These are phyloP conservation scores for Fusarium floridanum DNA, from an alignment of 2,329 filamentous ascomycete genomes.

Conservation along the genomic window DNA sequence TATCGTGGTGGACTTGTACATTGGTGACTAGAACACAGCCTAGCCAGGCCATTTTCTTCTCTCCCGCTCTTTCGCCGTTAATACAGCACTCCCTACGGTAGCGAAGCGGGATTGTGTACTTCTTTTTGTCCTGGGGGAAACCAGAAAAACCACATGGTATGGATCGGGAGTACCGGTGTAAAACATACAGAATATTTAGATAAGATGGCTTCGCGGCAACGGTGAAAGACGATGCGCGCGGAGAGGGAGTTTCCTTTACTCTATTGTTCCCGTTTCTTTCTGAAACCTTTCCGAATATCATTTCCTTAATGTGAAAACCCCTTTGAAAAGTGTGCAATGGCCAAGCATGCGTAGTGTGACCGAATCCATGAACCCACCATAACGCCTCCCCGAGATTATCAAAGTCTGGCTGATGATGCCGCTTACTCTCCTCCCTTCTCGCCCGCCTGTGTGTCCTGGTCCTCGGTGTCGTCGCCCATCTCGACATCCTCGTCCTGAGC, in stretches of 20 bases:
- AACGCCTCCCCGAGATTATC: conserved; percentile 40
- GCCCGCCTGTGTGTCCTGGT: conserved; percentile 53
- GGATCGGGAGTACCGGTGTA: conserved; percentile 32
- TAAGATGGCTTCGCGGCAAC: conserved; percentile 42
- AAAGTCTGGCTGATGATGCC: conserved; percentile 3
- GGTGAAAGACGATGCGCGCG: conserved; percentile 20
- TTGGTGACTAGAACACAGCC: conserved; percentile 47
- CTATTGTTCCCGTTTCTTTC: conserved; percentile 12
- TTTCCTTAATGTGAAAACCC: conserved; percentile 22
- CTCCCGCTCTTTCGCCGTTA: not conserved
- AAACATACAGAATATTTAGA: conserved; percentile 39
- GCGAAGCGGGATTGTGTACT: conserved; percentile 19
- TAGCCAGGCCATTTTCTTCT: not conserved
- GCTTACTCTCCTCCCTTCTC: conserved; percentile 52
- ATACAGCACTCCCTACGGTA: conserved; percentile 10
- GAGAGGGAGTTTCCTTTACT: conserved; percentile 17
- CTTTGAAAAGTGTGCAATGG: conserved; percentile 27
- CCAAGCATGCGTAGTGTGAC: conserved; percentile 21
- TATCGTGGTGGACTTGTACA: conserved; percentile 94
- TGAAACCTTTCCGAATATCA: conserved; percentile 22
- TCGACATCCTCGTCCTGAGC: conserved; percentile 63
- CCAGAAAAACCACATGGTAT: not conserved
- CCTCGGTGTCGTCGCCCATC: conserved; percentile 62
- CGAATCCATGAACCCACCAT: conserved; percentile 39
- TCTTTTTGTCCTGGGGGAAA: conserved; percentile 11